Conservation (phyloP, 306 rosid genomes). For the Chamaecrista fasciculata region DNA sequence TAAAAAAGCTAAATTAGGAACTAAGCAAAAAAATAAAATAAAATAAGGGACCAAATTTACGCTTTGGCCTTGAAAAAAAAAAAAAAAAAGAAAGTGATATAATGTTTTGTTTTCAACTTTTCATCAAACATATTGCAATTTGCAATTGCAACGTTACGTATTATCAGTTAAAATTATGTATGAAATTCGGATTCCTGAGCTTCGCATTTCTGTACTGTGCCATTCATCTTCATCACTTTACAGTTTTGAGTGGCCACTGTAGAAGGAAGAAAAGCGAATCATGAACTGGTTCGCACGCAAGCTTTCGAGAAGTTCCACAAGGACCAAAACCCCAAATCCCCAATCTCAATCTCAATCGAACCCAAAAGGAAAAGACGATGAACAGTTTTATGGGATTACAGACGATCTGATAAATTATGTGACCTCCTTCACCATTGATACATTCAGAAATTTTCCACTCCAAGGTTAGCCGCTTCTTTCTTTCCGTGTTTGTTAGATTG, state of each 20-base stretch:
- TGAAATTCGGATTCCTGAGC: background rate
- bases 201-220: background rate
- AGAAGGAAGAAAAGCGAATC: background rate
- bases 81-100: no score
- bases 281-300: slow-evolving; percentile 77
- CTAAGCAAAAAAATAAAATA: no score
- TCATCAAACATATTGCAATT: no score
- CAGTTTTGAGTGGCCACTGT: background rate
- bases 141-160: no score
- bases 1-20: no score
- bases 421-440: slow-evolving; percentile 69
- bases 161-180: no score
- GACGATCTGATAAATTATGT: slow-evolving; percentile 53
- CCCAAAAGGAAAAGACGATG: slow-evolving; percentile 26
- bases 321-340: slow-evolving; percentile 33
- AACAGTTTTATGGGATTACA: slow-evolving; percentile 53
- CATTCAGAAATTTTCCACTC: slow-evolving; percentile 70
- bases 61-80: no score
- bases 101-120: no score
- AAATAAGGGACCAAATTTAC: no score
- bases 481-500: background rate
- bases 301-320: slow-evolving; percentile 32
- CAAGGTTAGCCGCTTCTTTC: slow-evolving; percentile 43
- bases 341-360: slow-evolving; percentile 30
- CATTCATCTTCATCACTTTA: background rate